phyloP scores from a whole-genome alignment of 805 yeast species.

The Pichia nanzhaoensis region DNA sequence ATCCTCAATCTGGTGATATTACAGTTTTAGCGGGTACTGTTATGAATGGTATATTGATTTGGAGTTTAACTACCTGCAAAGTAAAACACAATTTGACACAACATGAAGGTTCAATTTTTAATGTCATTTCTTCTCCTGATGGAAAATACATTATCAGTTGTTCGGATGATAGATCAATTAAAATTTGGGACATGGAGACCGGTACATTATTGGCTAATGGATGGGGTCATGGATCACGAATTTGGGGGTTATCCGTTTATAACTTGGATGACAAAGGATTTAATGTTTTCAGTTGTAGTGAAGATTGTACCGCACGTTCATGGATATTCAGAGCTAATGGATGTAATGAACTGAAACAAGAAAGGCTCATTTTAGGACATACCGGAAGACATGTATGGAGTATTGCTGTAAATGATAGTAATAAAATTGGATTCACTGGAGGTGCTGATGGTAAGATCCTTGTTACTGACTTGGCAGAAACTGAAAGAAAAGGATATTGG shows the following conservation, averaged over 20 bases:
- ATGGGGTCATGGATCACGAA: constrained; percentile 96
- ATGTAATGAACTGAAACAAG: constrained; percentile 33
- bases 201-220: constrained; percentile 67
- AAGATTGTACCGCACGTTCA: constrained; percentile 76
- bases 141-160: constrained; percentile 65
- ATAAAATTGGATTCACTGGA: constrained; percentile 63
- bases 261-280: constrained; percentile 19
- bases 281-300: constrained; percentile 62
- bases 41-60: constrained; percentile 75
- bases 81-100: constrained; percentile 53
- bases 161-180: constrained; percentile 89
- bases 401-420: constrained; percentile 44
- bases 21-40: constrained; percentile 88
- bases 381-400: constrained; percentile 88
- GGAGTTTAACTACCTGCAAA: constrained; percentile 47
- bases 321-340: constrained; percentile 48
- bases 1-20: constrained; percentile 32
- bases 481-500: constrained; percentile 27
- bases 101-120: constrained; percentile 91
- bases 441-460: constrained; percentile 90
- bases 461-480: constrained; percentile 45
- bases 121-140: constrained; percentile 53
- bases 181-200: constrained; percentile 55
- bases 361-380: constrained; percentile 58
- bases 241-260: constrained; percentile 73